Evolutionary conservation across 2,329 filamentous ascomycete genomes (phyloP).

Genomic region (Exophiala aquamarina): DNA sequence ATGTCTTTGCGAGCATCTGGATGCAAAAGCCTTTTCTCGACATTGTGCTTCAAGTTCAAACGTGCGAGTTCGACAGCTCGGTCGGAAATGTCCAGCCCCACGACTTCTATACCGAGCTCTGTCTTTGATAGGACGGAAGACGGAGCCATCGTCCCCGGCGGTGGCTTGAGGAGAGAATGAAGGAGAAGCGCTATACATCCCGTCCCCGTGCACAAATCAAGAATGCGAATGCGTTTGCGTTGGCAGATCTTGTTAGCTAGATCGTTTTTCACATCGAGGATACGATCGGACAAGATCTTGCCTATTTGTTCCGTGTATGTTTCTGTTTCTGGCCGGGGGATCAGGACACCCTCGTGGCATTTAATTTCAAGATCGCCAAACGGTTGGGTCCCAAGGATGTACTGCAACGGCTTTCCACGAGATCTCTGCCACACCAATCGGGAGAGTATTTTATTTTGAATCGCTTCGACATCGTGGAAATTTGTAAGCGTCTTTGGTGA

Average conservation of each 20-base stretch:
- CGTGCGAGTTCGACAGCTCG: constrained; percentile 65
- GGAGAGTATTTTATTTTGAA: not conserved
- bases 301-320: constrained; percentile 22
- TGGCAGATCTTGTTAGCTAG: not conserved
- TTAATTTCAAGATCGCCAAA: constrained; percentile 81
- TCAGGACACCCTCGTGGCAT: constrained; percentile 76
- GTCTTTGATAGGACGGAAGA: constrained; percentile 14
- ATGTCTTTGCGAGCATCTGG: constrained; percentile 36
- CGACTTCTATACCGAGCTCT: constrained; percentile 46
- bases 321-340: constrained; percentile 63
- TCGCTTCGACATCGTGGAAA: no score
- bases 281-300: constrained; percentile 5
- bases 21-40: constrained; percentile 31
- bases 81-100: constrained; percentile 72
- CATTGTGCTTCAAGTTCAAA: constrained; percentile 62
- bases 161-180: constrained; percentile 56
- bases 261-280: not conserved
- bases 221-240: constrained; percentile 53
- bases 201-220: constrained; percentile 88
- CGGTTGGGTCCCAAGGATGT: constrained; percentile 82
- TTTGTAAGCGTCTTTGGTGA: no score
- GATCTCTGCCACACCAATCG: constrained; percentile 45
- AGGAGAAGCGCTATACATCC: constrained; percentile 85
- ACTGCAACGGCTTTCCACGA: constrained; percentile 79
- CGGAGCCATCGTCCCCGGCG: not conserved